Evolutionary conservation across 1,139 yeast species (phyloP).

Genomic region (Yamadazyma jaroonii): DNA sequence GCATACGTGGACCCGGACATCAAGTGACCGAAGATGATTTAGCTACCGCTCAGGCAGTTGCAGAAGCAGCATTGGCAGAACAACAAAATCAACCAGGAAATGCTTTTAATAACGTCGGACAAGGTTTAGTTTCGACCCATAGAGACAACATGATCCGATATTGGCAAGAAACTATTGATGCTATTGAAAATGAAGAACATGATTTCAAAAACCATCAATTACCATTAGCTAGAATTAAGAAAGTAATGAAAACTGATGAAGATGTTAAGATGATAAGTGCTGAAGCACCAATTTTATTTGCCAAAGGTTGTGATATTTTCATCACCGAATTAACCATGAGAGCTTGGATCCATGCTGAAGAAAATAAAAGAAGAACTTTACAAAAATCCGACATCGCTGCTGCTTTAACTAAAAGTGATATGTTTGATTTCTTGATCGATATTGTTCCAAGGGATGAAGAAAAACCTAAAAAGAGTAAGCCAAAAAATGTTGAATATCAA

Average conservation of each 20-base stretch:
- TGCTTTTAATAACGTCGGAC: constrained; percentile 90
- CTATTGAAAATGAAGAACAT: constrained; percentile 84
- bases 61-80: constrained; percentile 48
- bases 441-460: constrained; percentile 87
- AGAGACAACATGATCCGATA: constrained; percentile 89
- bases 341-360: constrained; percentile 99
- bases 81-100: constrained; percentile 54
- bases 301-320: constrained; percentile 96
- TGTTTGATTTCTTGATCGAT: constrained; percentile 95
- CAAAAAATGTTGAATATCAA: constrained; percentile 9
- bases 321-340: constrained; percentile 96
- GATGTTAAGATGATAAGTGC: constrained; percentile 97
- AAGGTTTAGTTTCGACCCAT: constrained; percentile 80
- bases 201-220: constrained; percentile 92
- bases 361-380: constrained; percentile 86
- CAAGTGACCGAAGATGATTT: constrained; percentile 36
- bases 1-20: constrained; percentile 9
- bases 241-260: constrained; percentile 97
- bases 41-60: constrained; percentile 47
- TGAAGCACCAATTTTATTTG: constrained; percentile 95
- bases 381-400: constrained; percentile 95
- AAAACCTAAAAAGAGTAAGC: constrained; percentile 41
- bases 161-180: constrained; percentile 94
- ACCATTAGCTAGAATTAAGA: constrained; percentile 91
- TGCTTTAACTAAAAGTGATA: constrained; percentile 89